Evolutionary conservation across 768 basidiomycete genomes (phyloP), one percentile per base, ranked within the genome.

Genomic region (Podaxis sp.): DNA sequence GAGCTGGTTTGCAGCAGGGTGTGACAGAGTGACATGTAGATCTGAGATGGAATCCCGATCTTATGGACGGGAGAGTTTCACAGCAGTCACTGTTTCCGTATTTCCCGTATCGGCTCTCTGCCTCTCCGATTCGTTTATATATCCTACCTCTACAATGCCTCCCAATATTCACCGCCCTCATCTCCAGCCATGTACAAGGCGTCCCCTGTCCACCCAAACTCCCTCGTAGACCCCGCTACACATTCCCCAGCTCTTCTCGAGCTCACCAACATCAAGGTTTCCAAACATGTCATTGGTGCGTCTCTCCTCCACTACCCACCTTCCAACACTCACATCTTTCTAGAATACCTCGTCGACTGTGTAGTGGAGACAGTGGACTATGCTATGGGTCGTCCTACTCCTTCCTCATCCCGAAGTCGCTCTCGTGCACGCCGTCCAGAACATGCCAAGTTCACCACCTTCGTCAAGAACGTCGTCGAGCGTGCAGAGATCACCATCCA

Each of bases 291-390:
- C 71, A 84, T 89, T 58, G 88, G 90, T 91, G 67, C 50, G 87
- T 82, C 49, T 28, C 36, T 58, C 26, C 30, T 40, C 8, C 13
- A 56, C 17, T 41, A 41, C 33, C 64, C 24, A 17, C 4, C 40
- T 51, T 1, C 26, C 62, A 36, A 20, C 67, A 64, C 50, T 65
- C 63, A 46, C 53, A 2, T 50, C 49, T 48, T 50, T 53, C n/a
- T 66, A 92, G 90, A 91, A 61, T 87, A 89, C 74, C 76, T 88
- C 60, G 82, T 89, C 13, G 88, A 91, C 72, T 79, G 74, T 24
- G 87, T 91, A 7, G 76, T 82, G 5, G 89, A 91, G 64, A 87
- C 89, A 0, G 90, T 91, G 58, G 88, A 90, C 74, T 90, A 82
- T 69, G 89, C 90, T 13, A 84, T 91, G 75, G 85, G 87, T n/a